These are phyloP conservation scores for Leishmania arabica DNA, from an alignment of 208 protist genomes.

Conservation along the genomic window DNA sequence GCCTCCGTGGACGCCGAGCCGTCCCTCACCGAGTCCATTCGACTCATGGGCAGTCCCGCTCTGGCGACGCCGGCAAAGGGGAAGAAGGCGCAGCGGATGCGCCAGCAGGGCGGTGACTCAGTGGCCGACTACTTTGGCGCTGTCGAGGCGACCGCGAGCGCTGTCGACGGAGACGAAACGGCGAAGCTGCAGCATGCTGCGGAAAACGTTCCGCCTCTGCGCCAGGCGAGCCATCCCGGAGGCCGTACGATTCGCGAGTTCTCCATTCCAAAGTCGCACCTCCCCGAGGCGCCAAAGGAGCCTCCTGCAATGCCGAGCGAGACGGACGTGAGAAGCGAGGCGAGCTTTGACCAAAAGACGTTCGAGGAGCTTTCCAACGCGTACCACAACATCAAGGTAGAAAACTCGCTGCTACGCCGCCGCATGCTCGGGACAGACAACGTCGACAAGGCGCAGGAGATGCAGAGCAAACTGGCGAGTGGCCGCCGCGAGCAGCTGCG, in stretches of 20 bases:
- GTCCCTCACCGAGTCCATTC: constrained; percentile 89
- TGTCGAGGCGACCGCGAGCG: constrained; percentile 53
- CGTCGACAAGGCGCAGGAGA: constrained; percentile 56
- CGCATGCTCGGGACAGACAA: constrained; percentile 72
- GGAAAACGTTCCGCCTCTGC: constrained; percentile 49
- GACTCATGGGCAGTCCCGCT: constrained; percentile 80
- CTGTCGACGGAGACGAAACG: constrained; percentile 72
- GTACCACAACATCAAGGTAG: constrained; percentile 88
- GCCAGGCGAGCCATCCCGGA: constrained; percentile 64
- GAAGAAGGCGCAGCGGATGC: constrained; percentile 42
- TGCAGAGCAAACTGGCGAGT: constrained; percentile 62
- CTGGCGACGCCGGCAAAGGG: constrained; percentile 49
- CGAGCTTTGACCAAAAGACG: constrained; percentile 41
- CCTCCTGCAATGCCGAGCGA: background rate
- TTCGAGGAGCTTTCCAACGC: constrained; percentile 73
- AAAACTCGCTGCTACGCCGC: constrained; percentile 80
- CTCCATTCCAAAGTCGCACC: constrained; percentile 57
- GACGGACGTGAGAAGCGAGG: constrained; percentile 15
- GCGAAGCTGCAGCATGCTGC: constrained; percentile 64
- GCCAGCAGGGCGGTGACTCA: constrained; percentile 27
- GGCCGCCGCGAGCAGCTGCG: constrained; percentile 54
- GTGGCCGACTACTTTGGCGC: constrained; percentile 52
- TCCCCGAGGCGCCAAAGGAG: background rate
- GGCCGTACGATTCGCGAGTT: constrained; percentile 81
- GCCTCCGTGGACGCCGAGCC: constrained; percentile 64